Evolutionary conservation across 257 asterid species (phyloP).

Genomic region (Solanum lignicaule): DNA sequence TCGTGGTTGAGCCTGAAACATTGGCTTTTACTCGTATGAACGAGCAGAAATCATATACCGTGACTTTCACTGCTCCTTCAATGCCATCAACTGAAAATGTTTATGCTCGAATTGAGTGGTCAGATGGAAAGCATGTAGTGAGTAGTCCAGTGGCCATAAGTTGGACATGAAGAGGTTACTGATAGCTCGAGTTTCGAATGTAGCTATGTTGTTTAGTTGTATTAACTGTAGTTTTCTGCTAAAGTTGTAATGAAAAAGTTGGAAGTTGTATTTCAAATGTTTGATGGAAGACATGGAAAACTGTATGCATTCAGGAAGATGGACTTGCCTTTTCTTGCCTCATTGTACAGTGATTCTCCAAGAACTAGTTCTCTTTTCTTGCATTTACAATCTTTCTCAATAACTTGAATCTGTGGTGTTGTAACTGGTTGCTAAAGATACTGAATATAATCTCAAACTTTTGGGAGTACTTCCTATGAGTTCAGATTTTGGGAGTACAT

Average conservation of each 20-base stretch:
- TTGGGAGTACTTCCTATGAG: neutral
- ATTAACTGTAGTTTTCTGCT: neutral
- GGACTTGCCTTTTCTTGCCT: neutral
- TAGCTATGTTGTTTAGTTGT: neutral
- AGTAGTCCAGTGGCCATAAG: constrained; percentile 11
- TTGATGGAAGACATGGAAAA: neutral
- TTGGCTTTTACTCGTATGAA: neutral
- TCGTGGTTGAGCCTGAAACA: constrained; percentile 5
- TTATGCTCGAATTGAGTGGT: constrained; percentile 6
- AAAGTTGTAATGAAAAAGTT: neutral
- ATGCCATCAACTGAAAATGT: neutral
- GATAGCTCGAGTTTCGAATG: neutral
- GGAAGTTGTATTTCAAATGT: neutral
- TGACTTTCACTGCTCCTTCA: constrained; percentile 2
- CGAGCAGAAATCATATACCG: constrained; percentile 3
- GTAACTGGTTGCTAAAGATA: neutral
- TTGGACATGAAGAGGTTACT: neutral
- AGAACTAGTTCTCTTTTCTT: neutral
- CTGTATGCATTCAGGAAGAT: neutral
- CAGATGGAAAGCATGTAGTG: constrained; percentile 8
- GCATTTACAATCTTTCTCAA: neutral
- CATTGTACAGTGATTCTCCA: neutral
- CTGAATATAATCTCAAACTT: neutral
- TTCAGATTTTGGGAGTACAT: neutral
- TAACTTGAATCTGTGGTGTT: neutral